Percentiles rank a stretch among this genome's conserved stretches.
phyloP scores from a whole-genome alignment of 495 filamentous ascomycete species.

The Hypomontagnella submonticulosa region DNA sequence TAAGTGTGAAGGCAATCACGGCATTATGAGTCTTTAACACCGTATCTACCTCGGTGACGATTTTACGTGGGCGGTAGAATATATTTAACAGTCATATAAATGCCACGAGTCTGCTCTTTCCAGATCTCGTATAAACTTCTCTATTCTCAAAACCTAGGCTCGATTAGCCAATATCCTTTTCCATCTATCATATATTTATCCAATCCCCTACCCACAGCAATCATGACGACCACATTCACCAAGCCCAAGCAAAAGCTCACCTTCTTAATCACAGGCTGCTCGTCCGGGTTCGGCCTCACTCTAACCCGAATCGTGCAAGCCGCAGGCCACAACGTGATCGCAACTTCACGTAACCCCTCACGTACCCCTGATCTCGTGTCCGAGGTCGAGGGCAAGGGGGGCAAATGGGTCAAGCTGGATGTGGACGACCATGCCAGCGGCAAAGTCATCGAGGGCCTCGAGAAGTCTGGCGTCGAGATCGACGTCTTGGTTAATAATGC shows the following conservation, averaged over 20 bases:
- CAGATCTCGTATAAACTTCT: background rate
- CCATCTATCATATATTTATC: too few species aligned
- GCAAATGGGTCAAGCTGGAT: slow-evolving; percentile 58
- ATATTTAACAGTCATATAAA: background rate
- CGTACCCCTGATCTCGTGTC: slow-evolving; percentile 54
- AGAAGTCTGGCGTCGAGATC: slow-evolving; percentile 49
- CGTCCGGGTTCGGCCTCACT: slow-evolving; percentile 59
- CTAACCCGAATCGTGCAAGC: slow-evolving; percentile 54
- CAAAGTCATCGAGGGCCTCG: slow-evolving; percentile 34
- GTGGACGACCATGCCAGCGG: slow-evolving; percentile 47
- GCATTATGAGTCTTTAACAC: slow-evolving; percentile 7
- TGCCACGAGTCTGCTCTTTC: background rate
- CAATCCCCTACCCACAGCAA: too few species aligned
- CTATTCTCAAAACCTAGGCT: too few species aligned
- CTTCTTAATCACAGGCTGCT: slow-evolving; percentile 66
- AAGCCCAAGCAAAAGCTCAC: slow-evolving; percentile 38
- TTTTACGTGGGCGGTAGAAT: too few species aligned
- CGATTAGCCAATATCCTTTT: too few species aligned
- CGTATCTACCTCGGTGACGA: background rate
- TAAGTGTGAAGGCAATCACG: background rate
- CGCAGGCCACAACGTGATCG: slow-evolving; percentile 60
- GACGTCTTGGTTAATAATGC: slow-evolving; percentile 72
- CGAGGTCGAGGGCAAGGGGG: slow-evolving; percentile 56
- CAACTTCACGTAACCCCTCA: slow-evolving; percentile 58
- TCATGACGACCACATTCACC: slow-evolving; percentile 23